Percentiles rank a stretch among this genome's conserved stretches.
phyloP scores from a whole-genome alignment of 176 grass and related monocot genomes.

The Cenchrus purpureus region DNA sequence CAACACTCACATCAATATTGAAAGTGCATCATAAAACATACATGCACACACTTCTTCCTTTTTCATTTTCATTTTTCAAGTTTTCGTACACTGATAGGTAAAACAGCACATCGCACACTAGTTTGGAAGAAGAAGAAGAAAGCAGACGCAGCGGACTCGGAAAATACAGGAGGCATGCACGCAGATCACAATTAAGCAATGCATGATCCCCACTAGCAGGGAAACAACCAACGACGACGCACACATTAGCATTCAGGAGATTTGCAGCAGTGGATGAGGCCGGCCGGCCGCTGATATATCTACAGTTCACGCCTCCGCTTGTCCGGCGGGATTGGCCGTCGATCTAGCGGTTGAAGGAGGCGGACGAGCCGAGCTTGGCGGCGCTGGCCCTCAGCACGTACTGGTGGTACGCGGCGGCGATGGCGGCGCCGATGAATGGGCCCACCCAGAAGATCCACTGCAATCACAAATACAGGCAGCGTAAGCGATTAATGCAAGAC shows the following conservation, averaged over 20 bases:
- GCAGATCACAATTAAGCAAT: neutral
- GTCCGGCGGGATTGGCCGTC: neutral
- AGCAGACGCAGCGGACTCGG: slow-evolving; percentile 23
- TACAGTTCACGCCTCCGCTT: slow-evolving; percentile 48
- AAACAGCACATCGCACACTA: slow-evolving; percentile 25
- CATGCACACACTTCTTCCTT: neutral
- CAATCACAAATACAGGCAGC: slow-evolving; percentile 1
- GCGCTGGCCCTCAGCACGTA: slow-evolving; percentile 71
- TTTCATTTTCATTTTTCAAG: neutral
- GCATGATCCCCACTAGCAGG: neutral
- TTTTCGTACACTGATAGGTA: neutral
- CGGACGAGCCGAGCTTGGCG: slow-evolving; percentile 58
- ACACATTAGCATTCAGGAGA: neutral
- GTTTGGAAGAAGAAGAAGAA: neutral
- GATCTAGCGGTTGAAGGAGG: slow-evolving; percentile 59
- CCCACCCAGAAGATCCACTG: slow-evolving; percentile 98
- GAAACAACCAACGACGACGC: slow-evolving; percentile 7
- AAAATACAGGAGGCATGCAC: slow-evolving; percentile 3
- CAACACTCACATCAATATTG: too few species aligned
- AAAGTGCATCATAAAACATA: neutral
- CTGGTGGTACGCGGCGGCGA: slow-evolving; percentile 77
- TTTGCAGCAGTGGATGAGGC: slow-evolving; percentile 16
- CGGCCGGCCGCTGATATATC: slow-evolving; percentile 40
- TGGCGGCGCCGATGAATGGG: slow-evolving; percentile 68
- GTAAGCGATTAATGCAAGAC: too few species aligned